Evolutionary conservation across 148 eudicot species (phyloP).

Genomic region (Cornus kousa): DNA sequence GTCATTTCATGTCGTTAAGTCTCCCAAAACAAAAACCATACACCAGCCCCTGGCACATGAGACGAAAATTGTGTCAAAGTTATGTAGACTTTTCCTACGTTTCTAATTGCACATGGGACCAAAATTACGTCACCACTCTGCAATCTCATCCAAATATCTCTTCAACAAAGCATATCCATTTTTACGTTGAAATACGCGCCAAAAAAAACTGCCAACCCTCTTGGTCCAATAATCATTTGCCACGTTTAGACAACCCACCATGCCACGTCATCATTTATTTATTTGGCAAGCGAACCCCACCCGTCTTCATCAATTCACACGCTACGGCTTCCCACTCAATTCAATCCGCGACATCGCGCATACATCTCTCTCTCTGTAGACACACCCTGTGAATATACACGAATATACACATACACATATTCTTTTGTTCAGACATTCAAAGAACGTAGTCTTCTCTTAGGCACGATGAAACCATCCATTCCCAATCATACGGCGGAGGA

Average conservation of each 20-base stretch:
- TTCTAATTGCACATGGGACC: not conserved
- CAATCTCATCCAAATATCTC: not conserved
- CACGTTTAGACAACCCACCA: not conserved
- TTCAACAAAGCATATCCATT: not conserved
- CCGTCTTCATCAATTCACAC: not conserved
- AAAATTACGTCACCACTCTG: not conserved
- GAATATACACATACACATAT: not conserved
- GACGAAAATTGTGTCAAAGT: too few species aligned
- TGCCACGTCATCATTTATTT: not conserved
- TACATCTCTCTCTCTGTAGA: not conserved
- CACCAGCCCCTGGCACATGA: too few species aligned
- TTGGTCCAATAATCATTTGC: not conserved
- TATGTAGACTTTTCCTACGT: too few species aligned
- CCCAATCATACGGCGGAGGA: constrained; percentile 22
- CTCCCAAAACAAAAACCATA: too few species aligned
- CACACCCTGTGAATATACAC: not conserved
- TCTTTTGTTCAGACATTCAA: not conserved
- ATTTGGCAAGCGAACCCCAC: not conserved
- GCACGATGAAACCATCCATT: not conserved
- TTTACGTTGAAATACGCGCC: constrained; percentile 19
- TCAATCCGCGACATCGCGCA: not conserved
- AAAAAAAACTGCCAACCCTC: not conserved
- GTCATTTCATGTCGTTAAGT: too few species aligned
- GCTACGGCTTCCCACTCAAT: not conserved
- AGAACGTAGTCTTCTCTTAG: not conserved